Evolutionary conservation across 768 basidiomycete species (phyloP).

Genomic region (Tremella mesenterica): DNA sequence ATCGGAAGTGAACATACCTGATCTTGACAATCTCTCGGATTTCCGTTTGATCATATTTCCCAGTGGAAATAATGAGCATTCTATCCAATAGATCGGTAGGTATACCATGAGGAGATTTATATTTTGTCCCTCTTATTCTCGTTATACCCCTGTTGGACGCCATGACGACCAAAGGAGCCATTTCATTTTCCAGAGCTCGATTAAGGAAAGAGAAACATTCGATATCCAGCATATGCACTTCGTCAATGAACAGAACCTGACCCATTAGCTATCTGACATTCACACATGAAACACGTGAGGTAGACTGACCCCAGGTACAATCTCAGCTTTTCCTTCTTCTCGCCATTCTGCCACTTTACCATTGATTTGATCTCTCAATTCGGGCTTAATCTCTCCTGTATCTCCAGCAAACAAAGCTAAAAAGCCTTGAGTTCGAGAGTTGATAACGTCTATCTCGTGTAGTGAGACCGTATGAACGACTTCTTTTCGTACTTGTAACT

Average conservation of each 20-base stretch:
- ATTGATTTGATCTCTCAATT: conserved; percentile 92
- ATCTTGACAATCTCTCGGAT: conserved; percentile 88
- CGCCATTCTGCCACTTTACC: conserved; percentile 94
- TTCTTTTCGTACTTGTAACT: conserved; percentile 95
- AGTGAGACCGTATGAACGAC: conserved; percentile 94
- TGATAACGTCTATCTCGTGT: conserved; percentile 99
- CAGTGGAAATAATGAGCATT: conserved; percentile 89
- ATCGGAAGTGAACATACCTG: conserved; percentile 50
- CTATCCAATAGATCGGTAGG: conserved; percentile 91
- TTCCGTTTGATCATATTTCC: conserved; percentile 71
- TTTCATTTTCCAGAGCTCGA: conserved; percentile 83
- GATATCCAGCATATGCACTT: conserved; percentile 99
- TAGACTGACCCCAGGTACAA: conserved; percentile 80
- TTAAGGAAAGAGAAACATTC: conserved; percentile 99
- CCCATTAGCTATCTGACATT: neutral
- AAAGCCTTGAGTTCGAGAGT: conserved; percentile 96
- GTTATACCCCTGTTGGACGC: conserved; percentile 94
- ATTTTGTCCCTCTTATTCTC: conserved; percentile 87
- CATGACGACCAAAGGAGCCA: conserved; percentile 95
- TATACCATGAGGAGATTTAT: conserved; percentile 87
- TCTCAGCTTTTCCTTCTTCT: conserved; percentile 96
- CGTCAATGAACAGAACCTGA: conserved; percentile 95
- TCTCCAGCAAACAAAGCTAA: conserved; percentile 79
- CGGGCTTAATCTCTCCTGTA: conserved; percentile 97
- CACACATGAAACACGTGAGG: too few relatives aligned